Percentiles rank a stretch among this genome's conserved stretches.
phyloP scores from a whole-genome alignment of 805 yeast species.

The Saccharomycopsis vini region DNA sequence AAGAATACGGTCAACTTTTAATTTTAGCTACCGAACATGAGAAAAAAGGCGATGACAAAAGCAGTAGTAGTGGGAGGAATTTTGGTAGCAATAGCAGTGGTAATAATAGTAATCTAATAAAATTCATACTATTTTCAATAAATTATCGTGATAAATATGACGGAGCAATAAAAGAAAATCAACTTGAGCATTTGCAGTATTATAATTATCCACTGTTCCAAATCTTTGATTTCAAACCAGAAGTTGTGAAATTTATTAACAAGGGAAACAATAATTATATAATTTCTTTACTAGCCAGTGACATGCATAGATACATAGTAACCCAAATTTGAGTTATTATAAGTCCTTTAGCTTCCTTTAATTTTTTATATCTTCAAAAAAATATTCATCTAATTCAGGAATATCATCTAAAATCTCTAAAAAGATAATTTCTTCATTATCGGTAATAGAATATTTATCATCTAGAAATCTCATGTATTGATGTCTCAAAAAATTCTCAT shows the following conservation, averaged over 20 bases:
- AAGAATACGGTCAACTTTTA: background rate
- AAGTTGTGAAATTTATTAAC: no score
- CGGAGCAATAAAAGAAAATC: background rate
- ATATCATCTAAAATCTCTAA: background rate
- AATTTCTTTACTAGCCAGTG: background rate
- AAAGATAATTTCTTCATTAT: background rate
- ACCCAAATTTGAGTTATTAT: no score
- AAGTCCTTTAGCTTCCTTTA: background rate
- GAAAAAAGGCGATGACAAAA: background rate
- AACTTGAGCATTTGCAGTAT: no score
- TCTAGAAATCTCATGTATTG: background rate
- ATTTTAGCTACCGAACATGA: background rate
- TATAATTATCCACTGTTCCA: background rate
- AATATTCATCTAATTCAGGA: background rate
- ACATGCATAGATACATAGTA: constrained; percentile 5
- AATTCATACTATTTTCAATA: no score
- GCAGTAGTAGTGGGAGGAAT: background rate
- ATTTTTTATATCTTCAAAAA: background rate
- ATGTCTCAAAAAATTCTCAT: background rate
- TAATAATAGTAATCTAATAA: no score
- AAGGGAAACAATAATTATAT: no score
- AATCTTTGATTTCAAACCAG: background rate
- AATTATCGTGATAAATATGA: background rate
- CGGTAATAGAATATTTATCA: background rate
- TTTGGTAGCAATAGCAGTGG: background rate